phyloP scores from a whole-genome alignment of 2,329 filamentous ascomycete species.

The Trichothecium roseum region DNA sequence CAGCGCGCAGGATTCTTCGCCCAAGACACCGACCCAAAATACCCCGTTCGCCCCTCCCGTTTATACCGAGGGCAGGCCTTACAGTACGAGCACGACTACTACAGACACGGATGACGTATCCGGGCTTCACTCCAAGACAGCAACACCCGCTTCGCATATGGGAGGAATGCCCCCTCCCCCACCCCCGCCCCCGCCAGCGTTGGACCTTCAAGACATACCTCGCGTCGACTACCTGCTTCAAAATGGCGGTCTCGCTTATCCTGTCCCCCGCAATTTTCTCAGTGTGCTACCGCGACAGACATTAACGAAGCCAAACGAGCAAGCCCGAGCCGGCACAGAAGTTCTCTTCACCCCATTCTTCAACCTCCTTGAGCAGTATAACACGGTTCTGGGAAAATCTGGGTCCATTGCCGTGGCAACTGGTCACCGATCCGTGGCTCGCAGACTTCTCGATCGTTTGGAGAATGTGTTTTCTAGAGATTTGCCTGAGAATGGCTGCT shows the following conservation, averaged over 20 bases:
- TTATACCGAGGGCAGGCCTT: slow-evolving; percentile 28
- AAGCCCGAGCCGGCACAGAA: slow-evolving; percentile 56
- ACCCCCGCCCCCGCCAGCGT: slow-evolving; percentile 67
- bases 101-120: slow-evolving; percentile 25
- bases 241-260: slow-evolving; percentile 67
- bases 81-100: slow-evolving; percentile 16
- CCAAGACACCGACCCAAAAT: slow-evolving; percentile 48
- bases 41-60: slow-evolving; percentile 37
- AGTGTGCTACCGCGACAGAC: slow-evolving; percentile 48
- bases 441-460: slow-evolving; percentile 76
- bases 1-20: slow-evolving; percentile 44
- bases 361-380: slow-evolving; percentile 76
- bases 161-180: slow-evolving; percentile 38
- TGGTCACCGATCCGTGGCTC: slow-evolving; percentile 88
- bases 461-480: slow-evolving; percentile 93
- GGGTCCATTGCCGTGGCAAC: slow-evolving; percentile 92
- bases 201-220: slow-evolving; percentile 60
- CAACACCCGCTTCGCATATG: slow-evolving; percentile 24
- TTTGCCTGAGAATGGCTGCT: slow-evolving; percentile 75
- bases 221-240: slow-evolving; percentile 87
- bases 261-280: slow-evolving; percentile 65
- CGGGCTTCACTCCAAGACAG: slow-evolving; percentile 23
- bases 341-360: slow-evolving; percentile 76
- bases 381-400: slow-evolving; percentile 67
- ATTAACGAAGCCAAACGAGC: slow-evolving; percentile 49